Percentiles rank a stretch among this genome's conserved stretches.
These are phyloP conservation scores for Reticulascus tulasneorum DNA, from an alignment of 2,329 filamentous ascomycete genomes.

Conservation along the genomic window DNA sequence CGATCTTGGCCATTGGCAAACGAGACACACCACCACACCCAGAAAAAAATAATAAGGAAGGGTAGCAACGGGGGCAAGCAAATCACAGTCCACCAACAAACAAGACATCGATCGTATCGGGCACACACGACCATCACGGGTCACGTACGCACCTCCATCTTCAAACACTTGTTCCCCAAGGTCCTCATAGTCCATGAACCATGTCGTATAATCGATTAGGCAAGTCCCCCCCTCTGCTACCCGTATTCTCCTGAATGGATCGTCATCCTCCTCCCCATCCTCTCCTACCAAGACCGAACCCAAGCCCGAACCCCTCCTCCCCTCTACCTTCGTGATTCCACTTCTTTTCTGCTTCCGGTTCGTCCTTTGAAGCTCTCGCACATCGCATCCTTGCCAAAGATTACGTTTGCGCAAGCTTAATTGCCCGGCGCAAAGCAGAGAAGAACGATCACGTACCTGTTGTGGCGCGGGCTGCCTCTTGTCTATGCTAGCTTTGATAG, in stretches of 20 bases:
- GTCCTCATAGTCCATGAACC: constrained; percentile 21
- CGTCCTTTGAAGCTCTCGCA: constrained; percentile 1
- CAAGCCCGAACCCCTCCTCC: constrained; percentile 8
- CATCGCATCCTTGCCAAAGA: constrained; percentile 9
- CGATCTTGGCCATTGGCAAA: background rate
- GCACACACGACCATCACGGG: no score
- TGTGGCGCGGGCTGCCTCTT: constrained; percentile 8
- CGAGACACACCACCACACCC: background rate
- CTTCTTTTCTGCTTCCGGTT: background rate
- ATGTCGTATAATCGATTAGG: constrained; percentile 76
- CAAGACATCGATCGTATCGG: no score
- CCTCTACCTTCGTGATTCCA: constrained; percentile 4
- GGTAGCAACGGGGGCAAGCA: no score
- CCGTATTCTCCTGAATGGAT: constrained; percentile 14
- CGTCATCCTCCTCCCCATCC: constrained; percentile 10
- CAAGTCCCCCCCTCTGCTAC: constrained; percentile 39
- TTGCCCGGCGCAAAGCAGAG: constrained; percentile 2
- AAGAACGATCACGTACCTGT: constrained; percentile 6
- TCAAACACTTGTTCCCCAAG: constrained; percentile 14
- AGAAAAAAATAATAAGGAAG: constrained; percentile 2
- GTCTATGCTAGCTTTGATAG: no score
- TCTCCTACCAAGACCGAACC: constrained; percentile 8
- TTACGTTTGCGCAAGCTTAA: background rate
- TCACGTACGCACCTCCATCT: constrained; percentile 5
- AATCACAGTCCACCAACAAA: no score